Base-by-base conservation (phyloP, 2,329 filamentous ascomycete species). In the Fusarium foetens region DNA sequence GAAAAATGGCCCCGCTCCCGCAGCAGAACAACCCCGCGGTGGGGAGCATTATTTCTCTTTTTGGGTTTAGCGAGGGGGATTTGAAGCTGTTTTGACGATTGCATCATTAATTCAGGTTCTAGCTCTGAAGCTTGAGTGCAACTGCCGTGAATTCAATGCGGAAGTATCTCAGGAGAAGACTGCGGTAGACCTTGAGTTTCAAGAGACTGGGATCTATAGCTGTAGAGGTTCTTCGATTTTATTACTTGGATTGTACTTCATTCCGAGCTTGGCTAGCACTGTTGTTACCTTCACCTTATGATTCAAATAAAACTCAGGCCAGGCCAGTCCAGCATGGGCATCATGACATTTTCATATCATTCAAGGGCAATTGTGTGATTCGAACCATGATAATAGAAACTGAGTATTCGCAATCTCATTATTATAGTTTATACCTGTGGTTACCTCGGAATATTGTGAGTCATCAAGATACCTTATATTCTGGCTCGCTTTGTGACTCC, bases 1-100 rank as follows among this genome's bases (percentile, higher is more conserved):
- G 58, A 71, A 75, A 69, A 64, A 67, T 71, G 60, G 66, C 74
- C 69, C 73, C 73, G 69, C 73, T 75, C 58, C 73, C 73, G 73
- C 60, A 48, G 33, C 38, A 21, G 14, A 25, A 67, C 31, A 49
- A 53, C 58, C 66, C 66, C 66, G 66, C 66, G 58, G 66, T 68
- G 66, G 66, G 27, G 51, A 17, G 19, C 19, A 19, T 23, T 14
- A 1, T 12, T 41, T 49, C 58, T 48, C 21, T 59, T 59, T 59
- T 59, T 42, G 11, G 65, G 66, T 21, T 69, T 69, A 69, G 58
- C 36, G 65, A 69, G 51, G 66, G 52, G 65, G 21, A 46, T 13
- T 33, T n/a, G 62, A 25, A 60, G 49, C 38, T 67, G 31, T 35
- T 51, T 51, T 35, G 55, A 55, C 16, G 36, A 68, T 68, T 68